Percentiles rank a stretch among this genome's conserved stretches.
Evolutionary conservation across 495 filamentous ascomycete genomes (phyloP).

Genomic region (Penicillium argentinense): DNA sequence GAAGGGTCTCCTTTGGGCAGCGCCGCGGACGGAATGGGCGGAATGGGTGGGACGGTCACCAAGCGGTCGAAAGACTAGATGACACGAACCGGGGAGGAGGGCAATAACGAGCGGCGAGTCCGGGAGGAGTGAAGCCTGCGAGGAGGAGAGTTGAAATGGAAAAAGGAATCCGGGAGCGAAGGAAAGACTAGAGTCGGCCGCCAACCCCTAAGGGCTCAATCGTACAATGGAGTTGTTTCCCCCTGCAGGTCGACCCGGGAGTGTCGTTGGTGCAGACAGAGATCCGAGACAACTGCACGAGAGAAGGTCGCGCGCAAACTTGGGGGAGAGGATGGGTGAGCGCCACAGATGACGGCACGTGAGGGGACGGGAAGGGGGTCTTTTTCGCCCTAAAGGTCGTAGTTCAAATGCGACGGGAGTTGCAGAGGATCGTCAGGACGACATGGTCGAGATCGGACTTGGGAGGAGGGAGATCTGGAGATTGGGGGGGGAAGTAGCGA

Average conservation of each 20-base stretch:
- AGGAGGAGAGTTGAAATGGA: not conserved
- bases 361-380: conserved; percentile 6
- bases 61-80: not conserved
- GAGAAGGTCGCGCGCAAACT: conserved; percentile 11
- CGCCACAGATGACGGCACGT: conserved; percentile 19
- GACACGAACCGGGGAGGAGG: not conserved
- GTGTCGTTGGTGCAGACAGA: conserved; percentile 27
- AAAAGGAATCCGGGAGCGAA: conserved; percentile 4
- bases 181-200: conserved; percentile 18
- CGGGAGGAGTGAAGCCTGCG: conserved; percentile 13
- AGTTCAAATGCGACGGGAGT: too few relatives aligned
- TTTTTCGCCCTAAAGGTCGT: too few relatives aligned
- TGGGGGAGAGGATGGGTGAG: not conserved
- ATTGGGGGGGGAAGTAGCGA: conserved; percentile 6
- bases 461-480: conserved; percentile 1
- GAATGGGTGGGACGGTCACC: not conserved
- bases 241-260: conserved; percentile 26
- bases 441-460: conserved; percentile 10
- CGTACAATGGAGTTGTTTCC: conserved; percentile 42
- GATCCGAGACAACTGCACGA: conserved; percentile 30
- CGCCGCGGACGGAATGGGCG: not conserved
- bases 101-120: conserved; percentile 21
- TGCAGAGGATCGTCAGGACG: conserved; percentile 12
- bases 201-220: conserved; percentile 16
- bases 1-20: not conserved